Evolutionary conservation across 2,329 filamentous ascomycete genomes (phyloP).

Genomic region (Penicillium italicum): DNA sequence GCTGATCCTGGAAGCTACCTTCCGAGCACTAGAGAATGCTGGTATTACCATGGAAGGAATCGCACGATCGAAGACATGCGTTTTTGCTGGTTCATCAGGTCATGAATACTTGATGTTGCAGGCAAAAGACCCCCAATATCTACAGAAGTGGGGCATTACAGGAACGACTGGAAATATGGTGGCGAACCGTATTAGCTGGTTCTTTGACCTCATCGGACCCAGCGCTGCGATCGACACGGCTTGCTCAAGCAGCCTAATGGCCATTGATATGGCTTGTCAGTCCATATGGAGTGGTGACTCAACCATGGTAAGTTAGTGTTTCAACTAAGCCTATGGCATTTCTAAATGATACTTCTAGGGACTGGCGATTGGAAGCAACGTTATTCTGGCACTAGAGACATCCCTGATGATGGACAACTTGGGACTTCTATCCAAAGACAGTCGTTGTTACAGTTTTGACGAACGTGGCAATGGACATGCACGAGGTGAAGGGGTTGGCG

Average conservation of each 20-base stretch:
- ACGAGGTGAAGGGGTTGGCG: constrained; percentile 6
- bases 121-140: constrained; percentile 17
- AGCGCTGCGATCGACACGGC: constrained; percentile 28
- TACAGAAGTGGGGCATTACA: constrained; percentile 23
- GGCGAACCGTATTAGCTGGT: constrained; percentile 30
- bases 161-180: constrained; percentile 29
- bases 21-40: constrained; percentile 29
- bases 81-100: constrained; percentile 32
- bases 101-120: constrained; percentile 30
- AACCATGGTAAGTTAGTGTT: not conserved
- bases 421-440: constrained; percentile 5
- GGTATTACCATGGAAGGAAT: constrained; percentile 28
- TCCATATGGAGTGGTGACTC: constrained; percentile 6
- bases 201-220: constrained; percentile 31
- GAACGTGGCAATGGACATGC: constrained; percentile 29
- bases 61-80: constrained; percentile 30
- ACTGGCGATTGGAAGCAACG: not conserved
- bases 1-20: constrained; percentile 28
- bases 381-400: not conserved
- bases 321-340: not conserved
- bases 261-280: constrained; percentile 22
- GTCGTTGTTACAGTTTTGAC: constrained; percentile 24
- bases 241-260: constrained; percentile 28
- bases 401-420: constrained; percentile 7
- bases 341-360: not conserved